These are phyloP conservation scores for Fusarium udum DNA, from an alignment of 2,329 filamentous ascomycete species.

Conservation along the genomic window DNA sequence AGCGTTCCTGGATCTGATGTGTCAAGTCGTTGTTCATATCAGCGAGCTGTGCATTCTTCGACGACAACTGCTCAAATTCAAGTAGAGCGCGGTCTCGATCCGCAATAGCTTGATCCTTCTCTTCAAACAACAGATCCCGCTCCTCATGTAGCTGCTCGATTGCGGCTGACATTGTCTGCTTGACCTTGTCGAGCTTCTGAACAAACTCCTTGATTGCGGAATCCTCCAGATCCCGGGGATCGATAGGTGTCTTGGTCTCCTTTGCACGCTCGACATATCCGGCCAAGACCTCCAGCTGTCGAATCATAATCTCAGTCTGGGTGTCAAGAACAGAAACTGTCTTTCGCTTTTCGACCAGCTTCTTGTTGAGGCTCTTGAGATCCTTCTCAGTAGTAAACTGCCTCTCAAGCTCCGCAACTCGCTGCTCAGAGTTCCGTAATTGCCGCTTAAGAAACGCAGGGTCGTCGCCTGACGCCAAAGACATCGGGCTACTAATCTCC, in stretches of 20 bases:
- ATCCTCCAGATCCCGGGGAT: conserved; percentile 84
- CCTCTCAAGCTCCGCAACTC: conserved; percentile 86
- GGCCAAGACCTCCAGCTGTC: conserved; percentile 87
- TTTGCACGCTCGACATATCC: conserved; percentile 90
- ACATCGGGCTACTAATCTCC: conserved; percentile 78
- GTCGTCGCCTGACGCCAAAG: conserved; percentile 72
- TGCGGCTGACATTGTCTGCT: conserved; percentile 64
- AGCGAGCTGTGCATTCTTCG: conserved; percentile 92
- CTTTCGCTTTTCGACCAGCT: conserved; percentile 90
- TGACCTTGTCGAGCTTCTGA: conserved; percentile 72
- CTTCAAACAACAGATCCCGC: conserved; percentile 83
- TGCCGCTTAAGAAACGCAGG: conserved; percentile 76
- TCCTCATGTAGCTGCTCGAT: conserved; percentile 73
- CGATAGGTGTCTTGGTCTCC: conserved; percentile 80
- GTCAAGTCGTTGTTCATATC: conserved; percentile 97
- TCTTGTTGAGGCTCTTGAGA: conserved; percentile 82
- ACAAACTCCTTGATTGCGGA: conserved; percentile 92
- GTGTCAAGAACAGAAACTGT: conserved; percentile 95
- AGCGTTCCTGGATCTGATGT: conserved; percentile 90
- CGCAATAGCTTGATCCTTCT: conserved; percentile 82
- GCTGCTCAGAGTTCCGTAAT: conserved; percentile 81
- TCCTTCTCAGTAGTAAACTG: conserved; percentile 74
- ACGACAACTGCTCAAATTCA: conserved; percentile 94
- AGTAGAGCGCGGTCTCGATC: conserved; percentile 93
- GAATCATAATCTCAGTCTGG: conserved; percentile 93